Percentiles rank a stretch among this genome's conserved stretches.
Evolutionary conservation across 2,329 filamentous ascomycete species (phyloP).

Genomic region (Fusarium oligoseptatum): DNA sequence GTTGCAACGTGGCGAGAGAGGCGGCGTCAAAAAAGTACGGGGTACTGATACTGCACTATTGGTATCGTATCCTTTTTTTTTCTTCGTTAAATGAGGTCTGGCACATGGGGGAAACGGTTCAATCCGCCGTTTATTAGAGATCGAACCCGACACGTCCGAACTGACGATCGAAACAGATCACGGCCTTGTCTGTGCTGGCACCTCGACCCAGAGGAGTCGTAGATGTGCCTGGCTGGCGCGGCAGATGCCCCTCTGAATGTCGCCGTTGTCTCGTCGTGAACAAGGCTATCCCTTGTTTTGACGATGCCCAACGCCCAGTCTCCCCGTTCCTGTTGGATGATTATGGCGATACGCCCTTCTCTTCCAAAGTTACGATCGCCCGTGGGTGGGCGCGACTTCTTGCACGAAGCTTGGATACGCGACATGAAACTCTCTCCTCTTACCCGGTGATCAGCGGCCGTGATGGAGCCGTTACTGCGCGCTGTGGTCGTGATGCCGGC

Average conservation of each 20-base stretch:
- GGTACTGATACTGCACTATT: constrained; percentile 8
- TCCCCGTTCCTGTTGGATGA: constrained; percentile 32
- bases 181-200: constrained; percentile 34
- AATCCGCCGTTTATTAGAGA: constrained; percentile 45
- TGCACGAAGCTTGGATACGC: constrained; percentile 28
- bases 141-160: constrained; percentile 31
- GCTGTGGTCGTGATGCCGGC: constrained; percentile 14
- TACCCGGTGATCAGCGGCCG: constrained; percentile 34
- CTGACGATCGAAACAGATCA: constrained; percentile 31
- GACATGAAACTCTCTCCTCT: constrained; percentile 30
- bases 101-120: constrained; percentile 31
- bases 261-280: constrained; percentile 36
- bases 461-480: background rate
- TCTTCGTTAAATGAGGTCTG: constrained; percentile 20
- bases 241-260: constrained; percentile 33
- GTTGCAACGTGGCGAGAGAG: constrained; percentile 40
- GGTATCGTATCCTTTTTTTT: background rate
- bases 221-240: constrained; percentile 28
- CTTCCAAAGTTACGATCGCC: constrained; percentile 46
- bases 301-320: constrained; percentile 45
- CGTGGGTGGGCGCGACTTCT: constrained; percentile 25
- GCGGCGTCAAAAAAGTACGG: constrained; percentile 36
- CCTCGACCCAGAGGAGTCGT: constrained; percentile 28
- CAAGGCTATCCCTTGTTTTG: constrained; percentile 48
- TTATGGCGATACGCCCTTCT: constrained; percentile 32